A percentile compares a stretch with the other conserved stretches of the same genome.
Evolutionary conservation across 2,329 filamentous ascomycete species (phyloP).

Genomic region (Lachnellula arida): DNA sequence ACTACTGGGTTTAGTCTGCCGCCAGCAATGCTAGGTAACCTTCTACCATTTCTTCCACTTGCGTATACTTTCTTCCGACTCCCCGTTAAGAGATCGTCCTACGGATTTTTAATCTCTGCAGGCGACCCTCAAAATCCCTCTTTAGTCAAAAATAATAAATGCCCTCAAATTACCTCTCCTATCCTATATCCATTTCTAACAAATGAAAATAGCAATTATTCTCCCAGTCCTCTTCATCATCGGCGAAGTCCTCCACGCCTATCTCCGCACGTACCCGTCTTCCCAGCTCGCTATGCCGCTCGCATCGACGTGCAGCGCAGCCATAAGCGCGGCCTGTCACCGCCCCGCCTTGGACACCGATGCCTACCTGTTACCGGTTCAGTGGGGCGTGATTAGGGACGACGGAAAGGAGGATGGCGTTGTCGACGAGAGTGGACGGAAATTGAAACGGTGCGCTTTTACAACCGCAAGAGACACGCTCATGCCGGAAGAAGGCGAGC

Average conservation of each 20-base stretch:
- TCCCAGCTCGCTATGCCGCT: slow-evolving; percentile 1
- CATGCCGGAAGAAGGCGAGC: not conserved
- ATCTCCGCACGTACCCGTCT: not conserved
- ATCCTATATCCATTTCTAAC: no score
- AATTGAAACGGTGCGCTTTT: not conserved
- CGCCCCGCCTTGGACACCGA: not conserved
- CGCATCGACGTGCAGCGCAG: not conserved
- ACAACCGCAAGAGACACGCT: not conserved
- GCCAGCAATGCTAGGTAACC: no score
- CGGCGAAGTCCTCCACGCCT: not conserved
- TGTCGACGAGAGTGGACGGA: not conserved
- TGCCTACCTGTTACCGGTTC: not conserved
- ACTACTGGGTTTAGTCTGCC: not conserved
- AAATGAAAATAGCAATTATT: not conserved
- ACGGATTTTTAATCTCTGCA: no score
- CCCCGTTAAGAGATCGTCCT: no score
- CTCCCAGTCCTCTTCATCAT: not conserved
- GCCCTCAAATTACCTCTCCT: no score
- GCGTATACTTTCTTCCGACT: no score
- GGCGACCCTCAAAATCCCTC: no score
- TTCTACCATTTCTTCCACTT: no score
- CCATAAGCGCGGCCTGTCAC: slow-evolving; percentile 6
- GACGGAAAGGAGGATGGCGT: not conserved
- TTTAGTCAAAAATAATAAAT: no score
- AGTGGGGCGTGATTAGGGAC: not conserved